Evolutionary conservation across 139 green algal genomes (phyloP).

Genomic region (Nannochloris sp.): DNA sequence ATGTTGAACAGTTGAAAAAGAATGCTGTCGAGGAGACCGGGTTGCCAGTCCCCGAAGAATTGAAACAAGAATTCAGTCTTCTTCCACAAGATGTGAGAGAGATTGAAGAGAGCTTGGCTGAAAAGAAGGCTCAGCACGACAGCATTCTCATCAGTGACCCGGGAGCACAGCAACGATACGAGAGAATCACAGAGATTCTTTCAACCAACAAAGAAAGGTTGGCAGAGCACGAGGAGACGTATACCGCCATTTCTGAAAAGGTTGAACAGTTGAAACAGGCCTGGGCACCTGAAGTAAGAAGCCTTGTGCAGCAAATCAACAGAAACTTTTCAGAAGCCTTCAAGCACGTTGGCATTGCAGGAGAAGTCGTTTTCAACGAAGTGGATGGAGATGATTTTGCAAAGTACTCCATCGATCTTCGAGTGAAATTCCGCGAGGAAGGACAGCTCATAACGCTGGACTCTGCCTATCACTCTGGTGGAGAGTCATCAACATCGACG

Average conservation of each 20-base stretch:
- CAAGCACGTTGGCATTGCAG: slow-evolving; percentile 54
- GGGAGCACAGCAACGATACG: slow-evolving; percentile 49
- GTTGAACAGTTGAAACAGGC: slow-evolving; percentile 30
- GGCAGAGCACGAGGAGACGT: slow-evolving; percentile 9
- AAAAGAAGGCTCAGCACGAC: slow-evolving; percentile 31
- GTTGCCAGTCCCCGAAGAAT: background rate
- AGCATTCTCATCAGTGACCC: slow-evolving; percentile 64
- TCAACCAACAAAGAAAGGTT: background rate
- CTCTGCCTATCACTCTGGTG: slow-evolving; percentile 72
- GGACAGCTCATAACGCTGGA: slow-evolving; percentile 79
- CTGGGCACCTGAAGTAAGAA: slow-evolving; percentile 75
- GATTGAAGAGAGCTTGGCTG: background rate
- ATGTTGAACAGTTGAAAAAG: slow-evolving; percentile 7
- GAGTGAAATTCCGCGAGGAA: slow-evolving; percentile 62
- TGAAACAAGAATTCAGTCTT: background rate
- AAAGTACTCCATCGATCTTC: slow-evolving; percentile 64
- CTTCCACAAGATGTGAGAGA: background rate
- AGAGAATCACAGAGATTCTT: slow-evolving; percentile 8
- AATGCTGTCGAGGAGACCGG: slow-evolving; percentile 6
- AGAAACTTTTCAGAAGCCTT: slow-evolving; percentile 70
- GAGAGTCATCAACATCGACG: slow-evolving; percentile 89
- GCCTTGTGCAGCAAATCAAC: slow-evolving; percentile 64
- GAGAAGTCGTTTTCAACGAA: slow-evolving; percentile 66
- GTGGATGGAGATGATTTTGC: slow-evolving; percentile 49
- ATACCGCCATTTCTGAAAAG: slow-evolving; percentile 5